phyloP scores from a whole-genome alignment of 2,329 filamentous ascomycete genomes.

The Pleoardoris graminearum region DNA sequence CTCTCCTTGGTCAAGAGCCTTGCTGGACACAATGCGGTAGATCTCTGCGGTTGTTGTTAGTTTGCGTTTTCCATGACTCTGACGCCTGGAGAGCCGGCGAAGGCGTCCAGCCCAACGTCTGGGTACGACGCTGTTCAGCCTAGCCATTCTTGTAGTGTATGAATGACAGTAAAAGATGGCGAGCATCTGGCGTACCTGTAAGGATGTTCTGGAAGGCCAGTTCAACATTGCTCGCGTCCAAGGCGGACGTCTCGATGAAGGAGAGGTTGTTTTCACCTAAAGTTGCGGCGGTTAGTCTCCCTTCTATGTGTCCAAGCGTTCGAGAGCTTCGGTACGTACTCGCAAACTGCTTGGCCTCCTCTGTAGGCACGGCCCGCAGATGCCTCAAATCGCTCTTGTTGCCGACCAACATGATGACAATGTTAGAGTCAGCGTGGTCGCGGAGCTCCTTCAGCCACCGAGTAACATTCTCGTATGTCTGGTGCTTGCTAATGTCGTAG shows the following conservation, averaged over 20 bases:
- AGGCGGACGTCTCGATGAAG: conserved; percentile 98
- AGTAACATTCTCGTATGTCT: conserved; percentile 98
- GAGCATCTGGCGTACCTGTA: conserved; percentile 68
- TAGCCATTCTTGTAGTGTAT: too few relatives aligned
- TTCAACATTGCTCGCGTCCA: conserved; percentile 99
- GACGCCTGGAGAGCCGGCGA: too few relatives aligned
- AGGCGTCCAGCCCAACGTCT: too few relatives aligned
- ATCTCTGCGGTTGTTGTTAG: conserved; percentile 68
- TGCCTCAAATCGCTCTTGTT: conserved; percentile 99
- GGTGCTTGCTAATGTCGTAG: conserved; percentile 99
- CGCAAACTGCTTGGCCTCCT: conserved; percentile 97
- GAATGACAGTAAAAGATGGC: too few relatives aligned
- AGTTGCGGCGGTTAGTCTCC: conserved; percentile 14
- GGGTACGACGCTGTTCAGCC: too few relatives aligned
- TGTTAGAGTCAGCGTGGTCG: conserved; percentile 97
- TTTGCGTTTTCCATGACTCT: too few relatives aligned
- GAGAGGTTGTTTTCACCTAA: conserved; percentile 95
- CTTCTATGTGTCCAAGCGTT: background rate
- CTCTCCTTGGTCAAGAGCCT: conserved; percentile 90
- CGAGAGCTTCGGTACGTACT: conserved; percentile 62
- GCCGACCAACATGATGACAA: conserved; percentile 98
- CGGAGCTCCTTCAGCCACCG: conserved; percentile 98
- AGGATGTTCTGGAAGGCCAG: conserved; percentile 99
- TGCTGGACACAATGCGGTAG: conserved; percentile 98
- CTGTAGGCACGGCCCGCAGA: conserved; percentile 92